Evolutionary conservation across 805 yeast species (phyloP), one percentile per base, ranked within the genome.

Genomic region (Candida boidinii): DNA sequence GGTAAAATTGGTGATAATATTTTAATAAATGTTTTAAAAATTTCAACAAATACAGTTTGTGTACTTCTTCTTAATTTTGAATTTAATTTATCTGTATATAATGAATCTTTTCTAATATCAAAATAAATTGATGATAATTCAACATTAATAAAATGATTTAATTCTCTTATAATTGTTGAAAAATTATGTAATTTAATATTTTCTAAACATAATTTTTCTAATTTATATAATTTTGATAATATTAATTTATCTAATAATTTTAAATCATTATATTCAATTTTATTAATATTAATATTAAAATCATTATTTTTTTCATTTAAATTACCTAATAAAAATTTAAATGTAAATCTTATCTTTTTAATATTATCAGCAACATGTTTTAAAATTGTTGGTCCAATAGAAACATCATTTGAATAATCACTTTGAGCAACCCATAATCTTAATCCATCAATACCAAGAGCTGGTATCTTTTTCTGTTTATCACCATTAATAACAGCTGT

Each of bases 381-480:
- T 45, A 87, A 63, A 9, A 86, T 73, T 17, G 75, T 75, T 11
- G 81, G 73, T 4, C 94, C 86, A 17, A 84, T 69, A 12, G 74
- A 64, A 28, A 92, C 76, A 53, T 92, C 99, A 28, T 70, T 70
- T 2, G 90, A 77, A 48, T 81, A 92, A 52, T 88, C 90, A 2
- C 92, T 68, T 34, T 85, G 88, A 0, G 96, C 95, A 7, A 80
- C 84, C 82, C 96, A 81, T 35, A 88, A 63, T 44, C 99, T 67
- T 39, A 92, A 60, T 0, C 98, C 98, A 53, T 88, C 97, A 13
- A 85, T 72, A 9, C 98, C 97, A 15, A 90, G 59, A 11, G 76
- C 65, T 1, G 86, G 84, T 12, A 72, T 44, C 22, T 62, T 60
- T 7, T 57, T 54, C 5, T 68, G 61, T 33, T 58, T 56, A 37